Conservation (phyloP, 805 yeast genomes). For the Komagataella mondaviorum region DNA sequence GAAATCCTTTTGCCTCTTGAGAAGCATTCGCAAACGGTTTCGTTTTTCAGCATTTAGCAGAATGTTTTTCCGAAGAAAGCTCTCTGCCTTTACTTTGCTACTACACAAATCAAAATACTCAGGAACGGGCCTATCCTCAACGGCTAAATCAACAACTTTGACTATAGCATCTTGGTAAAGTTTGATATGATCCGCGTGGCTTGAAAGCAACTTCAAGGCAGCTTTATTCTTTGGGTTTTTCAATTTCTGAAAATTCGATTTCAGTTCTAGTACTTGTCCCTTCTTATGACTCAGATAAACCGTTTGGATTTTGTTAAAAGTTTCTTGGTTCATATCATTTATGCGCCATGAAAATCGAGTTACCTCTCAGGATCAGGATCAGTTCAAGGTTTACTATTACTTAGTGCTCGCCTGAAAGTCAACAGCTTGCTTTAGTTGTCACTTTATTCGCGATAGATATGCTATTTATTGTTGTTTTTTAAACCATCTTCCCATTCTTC, state of each 20-base stretch:
- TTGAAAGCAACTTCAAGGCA: neutral
- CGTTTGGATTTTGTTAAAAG: neutral
- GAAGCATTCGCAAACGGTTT: neutral
- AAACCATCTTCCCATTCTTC: neutral
- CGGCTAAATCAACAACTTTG: neutral
- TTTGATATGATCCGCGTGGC: neutral
- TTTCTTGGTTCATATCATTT: neutral
- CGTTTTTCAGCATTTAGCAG: neutral
- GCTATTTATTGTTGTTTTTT: neutral
- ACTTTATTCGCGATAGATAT: neutral
- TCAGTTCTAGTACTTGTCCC: neutral
- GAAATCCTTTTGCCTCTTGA: neutral
- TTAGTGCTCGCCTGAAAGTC: too few species aligned
- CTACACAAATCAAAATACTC: neutral
- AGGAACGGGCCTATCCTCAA: neutral
- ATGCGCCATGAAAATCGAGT: neutral
- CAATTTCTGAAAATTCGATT: neutral
- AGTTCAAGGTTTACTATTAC: too few species aligned
- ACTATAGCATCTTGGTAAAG: neutral
- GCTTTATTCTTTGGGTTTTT: neutral
- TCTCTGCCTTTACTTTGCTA: neutral
- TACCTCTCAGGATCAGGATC: too few species aligned
- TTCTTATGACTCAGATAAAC: neutral
- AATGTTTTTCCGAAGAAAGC: neutral
- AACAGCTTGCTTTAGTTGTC: too few species aligned